Percentiles rank a stretch among this genome's conserved stretches.
These are phyloP conservation scores for Emergomyces pasteurianus DNA, from an alignment of 2,329 filamentous ascomycete genomes.

Conservation along the genomic window DNA sequence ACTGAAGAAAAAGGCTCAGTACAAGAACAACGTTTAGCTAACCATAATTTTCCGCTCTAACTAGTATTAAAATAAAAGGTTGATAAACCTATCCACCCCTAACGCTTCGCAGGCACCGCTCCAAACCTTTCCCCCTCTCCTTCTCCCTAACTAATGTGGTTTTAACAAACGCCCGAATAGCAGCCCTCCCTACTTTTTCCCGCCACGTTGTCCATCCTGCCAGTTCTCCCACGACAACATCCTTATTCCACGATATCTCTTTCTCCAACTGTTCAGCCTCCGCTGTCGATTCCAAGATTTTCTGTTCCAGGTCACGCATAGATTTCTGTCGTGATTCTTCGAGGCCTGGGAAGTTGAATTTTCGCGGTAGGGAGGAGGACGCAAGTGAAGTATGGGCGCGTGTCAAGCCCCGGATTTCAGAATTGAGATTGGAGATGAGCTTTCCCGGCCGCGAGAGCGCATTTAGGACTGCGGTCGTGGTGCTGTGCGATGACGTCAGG, in stretches of 20 bases:
- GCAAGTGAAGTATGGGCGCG: constrained; percentile 64
- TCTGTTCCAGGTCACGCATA: constrained; percentile 73
- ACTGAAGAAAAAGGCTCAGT: not conserved
- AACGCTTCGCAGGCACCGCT: constrained; percentile 60
- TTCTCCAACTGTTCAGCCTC: constrained; percentile 64
- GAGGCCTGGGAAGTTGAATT: constrained; percentile 42
- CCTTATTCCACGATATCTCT: constrained; percentile 83
- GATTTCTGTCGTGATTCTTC: constrained; percentile 78
- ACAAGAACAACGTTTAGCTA: not conserved
- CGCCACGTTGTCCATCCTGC: constrained; percentile 91
- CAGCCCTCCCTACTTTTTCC: constrained; percentile 60
- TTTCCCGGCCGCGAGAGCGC: constrained; percentile 68
- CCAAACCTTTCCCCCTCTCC: constrained; percentile 67
- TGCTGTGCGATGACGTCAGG: constrained; percentile 69
- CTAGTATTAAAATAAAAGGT: not conserved
- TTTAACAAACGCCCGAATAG: constrained; percentile 63
- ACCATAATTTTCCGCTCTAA: not conserved
- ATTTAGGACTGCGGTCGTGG: constrained; percentile 66
- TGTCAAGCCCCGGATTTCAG: constrained; percentile 63
- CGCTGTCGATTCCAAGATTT: constrained; percentile 54
- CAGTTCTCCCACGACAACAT: constrained; percentile 80
- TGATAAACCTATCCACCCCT: constrained; percentile 13
- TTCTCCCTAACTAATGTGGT: constrained; percentile 70
- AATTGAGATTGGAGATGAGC: constrained; percentile 64
- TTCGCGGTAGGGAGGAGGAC: constrained; percentile 40